Evolutionary conservation across 106 monocot genomes (phyloP).

Genomic region (Phalaenopsis equestris): DNA sequence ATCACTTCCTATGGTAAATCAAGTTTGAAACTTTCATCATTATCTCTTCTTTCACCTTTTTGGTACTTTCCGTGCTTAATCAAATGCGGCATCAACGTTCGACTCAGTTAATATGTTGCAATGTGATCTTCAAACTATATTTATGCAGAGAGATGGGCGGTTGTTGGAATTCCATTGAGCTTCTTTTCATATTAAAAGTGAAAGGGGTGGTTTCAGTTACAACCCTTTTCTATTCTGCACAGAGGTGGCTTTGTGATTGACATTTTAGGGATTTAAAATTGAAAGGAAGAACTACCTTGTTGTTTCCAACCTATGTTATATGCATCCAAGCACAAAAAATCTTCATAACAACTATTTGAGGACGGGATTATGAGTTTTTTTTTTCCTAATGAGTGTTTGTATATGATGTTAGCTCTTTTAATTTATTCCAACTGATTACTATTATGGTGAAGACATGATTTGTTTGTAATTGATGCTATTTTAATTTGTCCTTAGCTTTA

Average conservation of each 20-base stretch:
- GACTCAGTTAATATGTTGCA: not conserved
- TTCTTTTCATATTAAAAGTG: not conserved
- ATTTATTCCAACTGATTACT: not conserved
- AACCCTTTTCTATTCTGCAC: not conserved
- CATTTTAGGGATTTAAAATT: not conserved
- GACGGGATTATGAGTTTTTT: not conserved
- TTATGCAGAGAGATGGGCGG: not conserved
- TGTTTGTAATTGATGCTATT: not conserved
- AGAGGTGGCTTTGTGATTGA: not conserved
- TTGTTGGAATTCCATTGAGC: not conserved
- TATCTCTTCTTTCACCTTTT: not conserved
- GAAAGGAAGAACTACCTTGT: not conserved
- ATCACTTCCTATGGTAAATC: conserved; percentile 28
- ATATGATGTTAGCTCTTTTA: not conserved
- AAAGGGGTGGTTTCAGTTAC: not conserved
- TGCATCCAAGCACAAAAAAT: too few species aligned
- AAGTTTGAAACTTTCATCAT: not conserved
- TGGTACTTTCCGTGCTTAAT: conserved; percentile 1
- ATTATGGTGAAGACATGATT: too few species aligned
- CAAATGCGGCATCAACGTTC: not conserved
- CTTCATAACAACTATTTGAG: not conserved
- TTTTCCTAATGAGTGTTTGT: not conserved
- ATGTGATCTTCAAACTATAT: not conserved
- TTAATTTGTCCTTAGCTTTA: not conserved
- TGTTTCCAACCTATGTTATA: not conserved